Evolutionary conservation across 352 stramenopile species (phyloP).

Genomic region (Blastocystis sp.): DNA sequence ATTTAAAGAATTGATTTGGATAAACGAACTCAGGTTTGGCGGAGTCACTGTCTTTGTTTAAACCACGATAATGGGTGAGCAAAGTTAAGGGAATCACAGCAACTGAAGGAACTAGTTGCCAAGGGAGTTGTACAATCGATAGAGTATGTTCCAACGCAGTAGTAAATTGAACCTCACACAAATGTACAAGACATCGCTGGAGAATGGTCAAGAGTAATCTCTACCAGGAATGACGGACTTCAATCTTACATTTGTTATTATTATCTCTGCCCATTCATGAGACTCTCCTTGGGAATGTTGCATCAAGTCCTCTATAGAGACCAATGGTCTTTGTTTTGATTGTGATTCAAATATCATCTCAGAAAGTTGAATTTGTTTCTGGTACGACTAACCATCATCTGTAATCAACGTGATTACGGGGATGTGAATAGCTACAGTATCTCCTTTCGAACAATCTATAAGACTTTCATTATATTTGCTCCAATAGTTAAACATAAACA

Average conservation of each 20-base stretch:
- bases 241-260: neutral
- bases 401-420: neutral
- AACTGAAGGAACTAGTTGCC: neutral
- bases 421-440: constrained; percentile 36
- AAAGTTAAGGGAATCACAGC: neutral
- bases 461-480: constrained; percentile 48
- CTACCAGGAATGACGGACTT: neutral
- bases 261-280: constrained; percentile 17
- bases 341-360: neutral
- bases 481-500: constrained; percentile 45
- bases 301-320: neutral
- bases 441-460: neutral
- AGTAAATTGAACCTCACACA: neutral
- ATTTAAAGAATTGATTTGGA: constrained; percentile 20
- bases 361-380: neutral
- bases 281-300: neutral
- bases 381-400: neutral
- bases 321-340: neutral
- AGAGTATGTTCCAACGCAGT: neutral
- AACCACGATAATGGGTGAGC: constrained; percentile 25
- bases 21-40: neutral
- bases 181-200: neutral
- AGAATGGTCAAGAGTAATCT: constrained; percentile 3
- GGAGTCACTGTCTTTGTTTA: neutral
- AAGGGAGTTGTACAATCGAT: neutral